phyloP scores from a whole-genome alignment of 1,284 basidiomycete genomes.

The Heliocybe sulcata region DNA sequence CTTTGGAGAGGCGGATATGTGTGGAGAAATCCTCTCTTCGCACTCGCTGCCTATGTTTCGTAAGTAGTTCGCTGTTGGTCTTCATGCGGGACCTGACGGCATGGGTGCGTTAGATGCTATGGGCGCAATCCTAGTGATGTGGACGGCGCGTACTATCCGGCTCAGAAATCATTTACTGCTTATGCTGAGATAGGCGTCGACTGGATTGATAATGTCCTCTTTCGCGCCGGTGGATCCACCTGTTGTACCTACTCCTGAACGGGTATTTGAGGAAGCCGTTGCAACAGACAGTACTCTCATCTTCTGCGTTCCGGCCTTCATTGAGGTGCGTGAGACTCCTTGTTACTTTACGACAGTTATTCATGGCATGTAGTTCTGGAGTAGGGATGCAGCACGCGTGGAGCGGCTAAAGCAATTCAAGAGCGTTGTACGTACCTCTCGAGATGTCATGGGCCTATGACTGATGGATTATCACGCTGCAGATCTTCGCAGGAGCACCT shows the following conservation, averaged over 20 bases:
- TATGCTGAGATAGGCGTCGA: constrained; percentile 10
- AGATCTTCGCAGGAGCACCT: constrained; percentile 24
- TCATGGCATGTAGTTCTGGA: constrained; percentile 15
- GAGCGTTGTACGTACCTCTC: constrained; percentile 15
- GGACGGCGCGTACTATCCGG: background rate
- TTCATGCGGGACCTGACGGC: background rate
- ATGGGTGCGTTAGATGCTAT: background rate
- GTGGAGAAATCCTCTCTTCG: constrained; percentile 8
- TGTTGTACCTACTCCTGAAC: constrained; percentile 13
- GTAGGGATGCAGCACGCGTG: constrained; percentile 11
- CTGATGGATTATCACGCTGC: background rate
- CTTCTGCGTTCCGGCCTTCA: constrained; percentile 16
- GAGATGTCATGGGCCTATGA: too few relatives aligned
- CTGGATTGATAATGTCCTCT: constrained; percentile 10
- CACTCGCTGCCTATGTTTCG: constrained; percentile 19
- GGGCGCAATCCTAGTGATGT: background rate
- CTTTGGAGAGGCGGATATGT: constrained; percentile 11
- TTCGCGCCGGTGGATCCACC: constrained; percentile 14
- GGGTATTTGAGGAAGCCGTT: constrained; percentile 12
- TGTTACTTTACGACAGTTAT: background rate
- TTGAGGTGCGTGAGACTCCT: constrained; percentile 14
- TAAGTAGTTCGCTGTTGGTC: constrained; percentile 1
- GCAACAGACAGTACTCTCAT: constrained; percentile 11
- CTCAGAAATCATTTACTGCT: background rate
- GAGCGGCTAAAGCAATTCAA: constrained; percentile 13